A percentile compares a stretch with the other conserved stretches of the same genome.
Conservation (phyloP, 208 protist species). For the Leishmania braziliensis region DNA sequence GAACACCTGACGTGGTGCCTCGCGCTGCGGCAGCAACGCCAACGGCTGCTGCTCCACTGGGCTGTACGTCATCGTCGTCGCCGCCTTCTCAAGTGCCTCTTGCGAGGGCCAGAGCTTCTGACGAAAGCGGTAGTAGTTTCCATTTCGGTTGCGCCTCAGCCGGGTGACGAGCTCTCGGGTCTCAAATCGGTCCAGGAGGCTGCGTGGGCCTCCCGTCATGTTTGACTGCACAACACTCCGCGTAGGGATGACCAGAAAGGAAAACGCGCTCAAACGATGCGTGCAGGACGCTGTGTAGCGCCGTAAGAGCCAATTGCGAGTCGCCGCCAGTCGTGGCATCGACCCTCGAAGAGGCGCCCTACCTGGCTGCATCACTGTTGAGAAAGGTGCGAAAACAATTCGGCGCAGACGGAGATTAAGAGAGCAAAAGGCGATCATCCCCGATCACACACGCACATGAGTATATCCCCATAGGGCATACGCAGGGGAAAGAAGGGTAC, state of each 20-base stretch:
- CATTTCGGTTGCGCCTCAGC: conserved; percentile 58
- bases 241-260: background rate
- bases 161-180: conserved; percentile 34
- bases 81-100: conserved; percentile 61
- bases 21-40: conserved; percentile 45
- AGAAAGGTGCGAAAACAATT: background rate
- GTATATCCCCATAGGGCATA: background rate
- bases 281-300: background rate
- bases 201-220: conserved; percentile 39
- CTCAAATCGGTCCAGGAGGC: conserved; percentile 70
- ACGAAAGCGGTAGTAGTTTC: conserved; percentile 84
- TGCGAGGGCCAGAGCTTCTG: conserved; percentile 78
- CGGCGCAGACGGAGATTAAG: background rate
- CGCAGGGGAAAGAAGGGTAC: background rate
- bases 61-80: conserved; percentile 67
- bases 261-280: background rate
- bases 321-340: background rate
- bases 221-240: conserved; percentile 68
- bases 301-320: background rate
- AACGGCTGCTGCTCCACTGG: conserved; percentile 71
- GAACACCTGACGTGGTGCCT: conserved; percentile 29
- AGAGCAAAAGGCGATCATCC: background rate
- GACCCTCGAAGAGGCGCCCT: background rate
- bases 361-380: background rate
- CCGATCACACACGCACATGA: too few species aligned